phyloP scores from a whole-genome alignment of 441 rosid genomes.

The Aleurites moluccanus region DNA sequence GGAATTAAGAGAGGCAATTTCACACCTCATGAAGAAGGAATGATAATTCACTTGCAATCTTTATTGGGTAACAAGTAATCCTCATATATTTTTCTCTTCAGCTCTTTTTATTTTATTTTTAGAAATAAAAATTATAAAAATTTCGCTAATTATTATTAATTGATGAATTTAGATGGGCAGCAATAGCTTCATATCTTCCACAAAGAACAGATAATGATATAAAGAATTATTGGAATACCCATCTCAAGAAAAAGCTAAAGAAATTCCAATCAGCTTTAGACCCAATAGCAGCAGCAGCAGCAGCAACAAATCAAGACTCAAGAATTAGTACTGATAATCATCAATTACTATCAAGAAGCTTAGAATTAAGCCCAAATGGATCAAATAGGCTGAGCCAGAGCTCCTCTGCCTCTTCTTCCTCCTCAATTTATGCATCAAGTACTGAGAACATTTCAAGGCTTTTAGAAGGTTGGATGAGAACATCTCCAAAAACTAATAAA shows the following conservation, averaged over 20 bases:
- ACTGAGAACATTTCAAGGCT: slow-evolving; percentile 93
- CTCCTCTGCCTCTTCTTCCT: neutral
- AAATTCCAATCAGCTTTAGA: slow-evolving; percentile 52
- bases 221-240: slow-evolving; percentile 98
- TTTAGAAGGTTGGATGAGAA: slow-evolving; percentile 92
- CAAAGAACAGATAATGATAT: slow-evolving; percentile 95
- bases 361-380: no score
- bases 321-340: neutral
- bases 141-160: no score
- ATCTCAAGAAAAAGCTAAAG: slow-evolving; percentile 90
- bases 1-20: slow-evolving; percentile 97
- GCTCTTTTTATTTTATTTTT: neutral
- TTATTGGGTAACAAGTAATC: slow-evolving; percentile 98
- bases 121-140: neutral
- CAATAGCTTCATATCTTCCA: slow-evolving; percentile 96
- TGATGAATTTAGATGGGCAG: slow-evolving; percentile 75
- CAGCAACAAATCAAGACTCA: slow-evolving; percentile 24
- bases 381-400: neutral
- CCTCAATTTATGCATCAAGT: slow-evolving; percentile 76
- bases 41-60: slow-evolving; percentile 96
- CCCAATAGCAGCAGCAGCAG: slow-evolving; percentile 24
- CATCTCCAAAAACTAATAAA: slow-evolving; percentile 52
- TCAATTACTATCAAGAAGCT: no score
- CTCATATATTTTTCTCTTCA: slow-evolving; percentile 17
- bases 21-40: slow-evolving; percentile 93